Percentiles rank a stretch among this genome's conserved stretches.
These are phyloP conservation scores for Clitoria ternatea DNA, from an alignment of 306 rosid genomes.

Conservation along the genomic window DNA sequence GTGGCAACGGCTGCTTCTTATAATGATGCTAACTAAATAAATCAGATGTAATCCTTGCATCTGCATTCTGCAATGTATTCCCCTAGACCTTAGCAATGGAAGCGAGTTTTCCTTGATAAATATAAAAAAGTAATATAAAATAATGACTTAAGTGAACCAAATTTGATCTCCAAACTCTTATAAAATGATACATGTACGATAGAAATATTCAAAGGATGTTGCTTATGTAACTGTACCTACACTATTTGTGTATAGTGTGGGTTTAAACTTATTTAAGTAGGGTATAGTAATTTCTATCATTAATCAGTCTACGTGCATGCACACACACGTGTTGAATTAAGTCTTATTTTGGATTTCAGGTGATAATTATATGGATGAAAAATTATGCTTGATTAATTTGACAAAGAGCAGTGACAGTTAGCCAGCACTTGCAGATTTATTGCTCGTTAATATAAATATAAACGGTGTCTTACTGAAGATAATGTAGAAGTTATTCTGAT, in stretches of 20 bases:
- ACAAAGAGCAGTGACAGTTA: not conserved
- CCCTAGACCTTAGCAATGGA: not conserved
- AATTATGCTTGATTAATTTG: not conserved
- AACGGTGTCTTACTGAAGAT: not conserved
- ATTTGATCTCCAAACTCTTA: not conserved
- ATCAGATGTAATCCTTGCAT: not conserved
- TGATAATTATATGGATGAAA: not conserved
- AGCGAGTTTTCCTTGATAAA: not conserved
- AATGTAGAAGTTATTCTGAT: conserved; percentile 6
- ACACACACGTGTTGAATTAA: not conserved
- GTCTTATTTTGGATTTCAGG: not conserved
- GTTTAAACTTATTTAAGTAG: not conserved
- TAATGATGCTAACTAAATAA: not conserved
- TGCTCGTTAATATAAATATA: conserved; percentile 1
- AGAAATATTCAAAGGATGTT: not conserved
- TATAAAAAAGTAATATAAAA: not conserved
- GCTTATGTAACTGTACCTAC: not conserved
- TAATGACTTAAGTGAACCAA: not conserved
- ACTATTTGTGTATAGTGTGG: not conserved
- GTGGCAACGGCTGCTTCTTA: not conserved
- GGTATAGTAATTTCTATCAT: not conserved
- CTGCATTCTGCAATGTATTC: not conserved
- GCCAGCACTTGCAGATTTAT: not conserved
- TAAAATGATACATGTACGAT: not conserved
- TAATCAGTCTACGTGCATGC: not conserved